Percentiles rank a stretch among this genome's conserved stretches.
These are phyloP conservation scores for Ananas comosus DNA, from an alignment of 176 grass and related monocot genomes.

Conservation along the genomic window DNA sequence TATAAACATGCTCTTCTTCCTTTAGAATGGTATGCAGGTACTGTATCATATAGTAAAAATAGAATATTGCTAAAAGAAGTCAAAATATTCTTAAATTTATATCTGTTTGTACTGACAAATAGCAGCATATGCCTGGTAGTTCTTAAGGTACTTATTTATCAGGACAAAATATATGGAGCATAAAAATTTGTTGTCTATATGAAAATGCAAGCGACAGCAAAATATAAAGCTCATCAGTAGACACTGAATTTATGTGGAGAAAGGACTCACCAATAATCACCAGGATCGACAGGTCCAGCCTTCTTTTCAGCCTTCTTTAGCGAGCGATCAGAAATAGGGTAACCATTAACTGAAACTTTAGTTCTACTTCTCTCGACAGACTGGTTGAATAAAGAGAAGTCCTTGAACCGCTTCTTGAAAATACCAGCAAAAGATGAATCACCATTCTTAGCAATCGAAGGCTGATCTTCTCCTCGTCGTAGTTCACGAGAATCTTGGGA, in stretches of 20 bases:
- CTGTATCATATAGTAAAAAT: too few species aligned
- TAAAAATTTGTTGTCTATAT: background rate
- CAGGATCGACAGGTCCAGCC: conserved; percentile 74
- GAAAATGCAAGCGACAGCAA: background rate
- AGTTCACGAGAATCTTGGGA: conserved; percentile 52
- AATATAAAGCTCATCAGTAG: background rate
- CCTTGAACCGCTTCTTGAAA: conserved; percentile 64
- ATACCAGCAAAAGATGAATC: conserved; percentile 84
- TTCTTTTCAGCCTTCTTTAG: conserved; percentile 92
- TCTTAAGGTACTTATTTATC: too few species aligned
- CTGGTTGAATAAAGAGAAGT: conserved; percentile 58
- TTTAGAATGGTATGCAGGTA: too few species aligned
- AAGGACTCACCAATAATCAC: conserved; percentile 76
- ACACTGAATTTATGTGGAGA: background rate
- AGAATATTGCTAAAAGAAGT: too few species aligned
- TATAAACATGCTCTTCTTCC: too few species aligned
- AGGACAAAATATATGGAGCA: too few species aligned
- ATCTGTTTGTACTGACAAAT: too few species aligned
- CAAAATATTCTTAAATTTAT: too few species aligned
- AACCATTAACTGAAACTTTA: conserved; percentile 83
- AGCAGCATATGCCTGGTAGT: too few species aligned
- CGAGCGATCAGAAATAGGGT: conserved; percentile 74
- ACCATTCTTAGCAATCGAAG: conserved; percentile 41
- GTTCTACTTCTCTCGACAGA: conserved; percentile 33
- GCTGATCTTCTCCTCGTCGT: conserved; percentile 60